Evolutionary conservation across 257 asterid genomes (phyloP).

Genomic region (Rehmannia glutinosa): DNA sequence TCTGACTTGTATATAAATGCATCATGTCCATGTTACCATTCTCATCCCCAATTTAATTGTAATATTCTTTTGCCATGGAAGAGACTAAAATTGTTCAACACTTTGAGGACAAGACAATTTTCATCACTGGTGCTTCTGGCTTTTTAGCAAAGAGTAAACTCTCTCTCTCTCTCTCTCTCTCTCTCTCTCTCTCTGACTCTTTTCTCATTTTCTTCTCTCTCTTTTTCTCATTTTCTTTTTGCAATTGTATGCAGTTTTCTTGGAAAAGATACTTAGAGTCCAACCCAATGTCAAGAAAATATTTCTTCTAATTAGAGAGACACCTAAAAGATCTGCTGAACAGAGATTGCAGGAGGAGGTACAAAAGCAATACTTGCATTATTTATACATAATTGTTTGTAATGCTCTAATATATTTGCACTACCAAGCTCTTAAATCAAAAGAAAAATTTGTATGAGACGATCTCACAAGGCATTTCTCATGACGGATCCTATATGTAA

Average conservation of each 20-base stretch:
- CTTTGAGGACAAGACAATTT: slow-evolving; percentile 47
- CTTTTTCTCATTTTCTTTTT: not conserved
- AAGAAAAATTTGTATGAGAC: too few relatives aligned
- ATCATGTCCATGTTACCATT: too few relatives aligned
- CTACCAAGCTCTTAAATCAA: too few relatives aligned
- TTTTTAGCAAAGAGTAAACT: slow-evolving; percentile 47
- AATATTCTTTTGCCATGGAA: slow-evolving; percentile 28
- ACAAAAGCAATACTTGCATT: too few relatives aligned
- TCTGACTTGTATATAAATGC: not conserved
- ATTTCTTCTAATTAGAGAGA: slow-evolving; percentile 31
- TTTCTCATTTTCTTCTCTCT: not conserved
- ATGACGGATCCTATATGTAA: too few relatives aligned
- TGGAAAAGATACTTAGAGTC: slow-evolving; percentile 44
- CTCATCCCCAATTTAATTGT: too few relatives aligned
- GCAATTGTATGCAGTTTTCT: slow-evolving; percentile 22
- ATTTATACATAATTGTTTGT: too few relatives aligned
- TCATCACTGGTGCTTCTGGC: slow-evolving; percentile 61
- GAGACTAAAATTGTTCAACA: slow-evolving; percentile 18
- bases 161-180: not conserved
- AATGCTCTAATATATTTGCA: too few relatives aligned
- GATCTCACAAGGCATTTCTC: too few relatives aligned
- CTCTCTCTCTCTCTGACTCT: not conserved
- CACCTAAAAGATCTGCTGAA: not conserved
- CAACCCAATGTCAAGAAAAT: slow-evolving; percentile 48
- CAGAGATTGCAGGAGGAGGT: slow-evolving; percentile 45